Base-by-base conservation (phyloP, 2,329 filamentous ascomycete genomes). In the Pseudogymnoascus sp. region DNA sequence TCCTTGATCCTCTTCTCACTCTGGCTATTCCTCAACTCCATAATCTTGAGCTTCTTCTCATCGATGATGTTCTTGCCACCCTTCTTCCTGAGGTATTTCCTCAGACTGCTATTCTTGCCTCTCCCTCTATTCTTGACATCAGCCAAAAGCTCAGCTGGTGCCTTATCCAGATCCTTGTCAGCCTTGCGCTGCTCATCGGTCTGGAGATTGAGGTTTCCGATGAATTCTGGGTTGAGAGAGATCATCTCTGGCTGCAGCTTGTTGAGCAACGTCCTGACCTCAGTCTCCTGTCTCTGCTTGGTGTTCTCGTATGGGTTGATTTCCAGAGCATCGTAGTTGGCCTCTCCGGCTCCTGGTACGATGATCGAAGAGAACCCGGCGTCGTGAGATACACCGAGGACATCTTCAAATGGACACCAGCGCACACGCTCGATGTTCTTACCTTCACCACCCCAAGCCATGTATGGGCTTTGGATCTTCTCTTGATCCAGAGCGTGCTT, bases 241-340 rank as follows among this genome's bases (percentile, higher is more conserved):
- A 99, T 99, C 92, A 98, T 99, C 73, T 96, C 93, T 3, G 95
- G 93, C 72, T 93, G 87, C 60, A 99, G 82, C 80, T 99, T 99
- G 81, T 96, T 96, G 71, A 99, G 85, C 68, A 99, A 82, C 11
- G 85, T 82, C 79, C 90, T 92, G 75, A 99, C 92, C 77, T 99
- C 95, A 61, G 84, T 83, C 77, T 99, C 95, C 76, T 96, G 93
- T 71, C 95, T 86, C 79, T 98, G 93, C 78, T 95, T 96, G 72
- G 81, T 83, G 62, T 89, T 96, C 79, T 98, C 95, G 83, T 93
- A 98, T 36, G 95, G 95, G 80, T 99, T 99, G 70, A 88, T 82
- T 77, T 99, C 95, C 63, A 97, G 81, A 2, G 92, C 90, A 75
- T 99, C 95, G 75, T 90, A 97, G 83, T 98, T 98, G 74, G 95